Evolutionary conservation across 1,284 basidiomycete species (phyloP), one percentile per base, ranked within the genome.

Genomic region (Heterobasidion irregulare): DNA sequence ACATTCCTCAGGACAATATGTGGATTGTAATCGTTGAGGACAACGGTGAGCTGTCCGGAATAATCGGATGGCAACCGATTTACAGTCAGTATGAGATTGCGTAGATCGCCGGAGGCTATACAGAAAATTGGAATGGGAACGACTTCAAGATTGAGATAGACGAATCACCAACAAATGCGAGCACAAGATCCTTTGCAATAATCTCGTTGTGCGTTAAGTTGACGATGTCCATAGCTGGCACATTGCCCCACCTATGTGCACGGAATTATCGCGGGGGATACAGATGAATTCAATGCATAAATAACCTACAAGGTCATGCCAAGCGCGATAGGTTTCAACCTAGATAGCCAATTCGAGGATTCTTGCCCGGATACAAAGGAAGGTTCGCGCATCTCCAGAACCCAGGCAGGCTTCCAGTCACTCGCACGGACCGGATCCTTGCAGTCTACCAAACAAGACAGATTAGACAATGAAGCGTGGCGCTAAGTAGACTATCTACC

Each of bases 31-130:
- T 75, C 74, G 47, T 76, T 76, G 54, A 77, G 54, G 7, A 73
- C 10, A 36, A 76, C 58, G 2, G 54, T 66, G 13, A 66, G 49
- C 10, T 60, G 53, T 47, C 75, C 74, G 2, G 61, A 60, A 53
- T 71, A 75, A 32, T 71, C 63, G 8, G 57, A 19, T 0, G 74
- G 72, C 9, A 75, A 64, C 35, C 58, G 58, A 52, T 72, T 76
- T 15, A 71, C 60, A 34, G 64, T 72, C 10, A 53, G 62, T 34
- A 75, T 56, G 8, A 74, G 64, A 45, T 73, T 64, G 35, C 72
- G 66, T 18, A 76, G 63, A 57, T 76, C 74, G 13, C 75, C 66
- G n/a, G 74, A 70, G 5, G 74, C 74, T 65, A 58, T 32, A 36
- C 16, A 26, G 5, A 47, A 5, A 19, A 34, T 26, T 19, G n/a